Base-by-base conservation (phyloP, 345 rosid species). In the Pugionium cornutum region DNA sequence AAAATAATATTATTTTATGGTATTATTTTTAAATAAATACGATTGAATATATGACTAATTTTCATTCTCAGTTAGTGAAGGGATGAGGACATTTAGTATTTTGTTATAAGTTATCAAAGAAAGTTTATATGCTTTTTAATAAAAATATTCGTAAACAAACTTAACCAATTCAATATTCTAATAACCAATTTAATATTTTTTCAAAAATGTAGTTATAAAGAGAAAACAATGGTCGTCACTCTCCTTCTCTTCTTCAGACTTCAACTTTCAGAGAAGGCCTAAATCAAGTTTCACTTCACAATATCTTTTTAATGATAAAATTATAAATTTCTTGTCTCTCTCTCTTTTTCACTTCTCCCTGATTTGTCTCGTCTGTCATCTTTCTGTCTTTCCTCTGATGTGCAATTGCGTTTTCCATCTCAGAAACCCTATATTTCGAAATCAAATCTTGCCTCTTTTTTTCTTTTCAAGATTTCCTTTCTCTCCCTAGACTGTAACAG, bases 381-480 rank as follows among this genome's bases (percentile, higher is more conserved):
- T 67, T 66, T 59, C 8, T 26, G 54, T 68, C 46, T 54, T 58
- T 45, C 52, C 44, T 73, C 68, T 72, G 55, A 56, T 70, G 50
- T 55, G 43, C 76, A 70, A 70, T 68, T 69, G 77, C 61, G 42
- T 74, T 67, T 62, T 64, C 32, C 62, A 49, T 73, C 75, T 56
- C 80, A 72, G 51, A 65, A 78, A 75, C 81, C 83, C 86, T 80
- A 74, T 79, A 77, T 77, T 79, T 74, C 46, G 6, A 74, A 75
- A 73, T 79, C 83, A 79, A 82, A 70, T 83, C 85, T 78, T 76
- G 77, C 79, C 78, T 79, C 76, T 48, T 74, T 64, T 6, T 18
- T 9, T 73, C 29, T 18, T 46, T 32, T 25, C 7, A 4, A 59
- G 75, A 54, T 45, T 64, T 44, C 29, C 2, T 62, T 46, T 36